Evolutionary conservation across 768 basidiomycete species (phyloP).

Genomic region (Termitomyces bulborhizus): DNA sequence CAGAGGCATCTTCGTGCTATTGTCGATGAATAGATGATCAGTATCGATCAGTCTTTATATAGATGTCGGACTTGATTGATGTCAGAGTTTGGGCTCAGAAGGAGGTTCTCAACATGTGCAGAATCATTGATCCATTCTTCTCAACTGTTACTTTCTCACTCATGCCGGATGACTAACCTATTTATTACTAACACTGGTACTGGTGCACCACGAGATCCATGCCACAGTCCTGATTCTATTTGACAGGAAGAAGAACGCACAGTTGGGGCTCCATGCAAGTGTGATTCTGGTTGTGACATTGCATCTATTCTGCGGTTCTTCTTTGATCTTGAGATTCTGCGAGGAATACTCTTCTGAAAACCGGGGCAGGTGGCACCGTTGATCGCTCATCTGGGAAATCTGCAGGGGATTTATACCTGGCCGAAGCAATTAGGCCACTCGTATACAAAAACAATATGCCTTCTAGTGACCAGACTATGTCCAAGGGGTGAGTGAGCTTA

Average conservation of each 20-base stretch:
- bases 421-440: too few relatives aligned
- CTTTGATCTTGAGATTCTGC: slow-evolving; percentile 29
- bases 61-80: neutral
- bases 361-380: slow-evolving; percentile 4
- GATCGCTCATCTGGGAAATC: slow-evolving; percentile 5
- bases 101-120: too few relatives aligned
- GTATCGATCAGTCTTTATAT: neutral
- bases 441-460: slow-evolving; percentile 11
- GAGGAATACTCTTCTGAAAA: slow-evolving; percentile 37
- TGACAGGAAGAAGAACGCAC: slow-evolving; percentile 1
- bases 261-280: slow-evolving; percentile 32
- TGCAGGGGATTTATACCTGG: slow-evolving; percentile 4
- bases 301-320: slow-evolving; percentile 25
- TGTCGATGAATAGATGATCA: neutral
- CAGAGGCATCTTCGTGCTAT: neutral
- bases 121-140: too few relatives aligned
- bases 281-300: slow-evolving; percentile 35
- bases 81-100: too few relatives aligned
- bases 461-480: slow-evolving; percentile 42
- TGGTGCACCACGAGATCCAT: too few relatives aligned
- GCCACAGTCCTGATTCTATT: too few relatives aligned
- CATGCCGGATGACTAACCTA: too few relatives aligned
- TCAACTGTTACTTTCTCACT: too few relatives aligned
- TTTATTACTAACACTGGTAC: neutral
- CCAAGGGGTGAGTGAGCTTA: slow-evolving; percentile 45